Evolutionary conservation across 2,329 filamentous ascomycete species (phyloP).

Genomic region (Aspergillus piperis): DNA sequence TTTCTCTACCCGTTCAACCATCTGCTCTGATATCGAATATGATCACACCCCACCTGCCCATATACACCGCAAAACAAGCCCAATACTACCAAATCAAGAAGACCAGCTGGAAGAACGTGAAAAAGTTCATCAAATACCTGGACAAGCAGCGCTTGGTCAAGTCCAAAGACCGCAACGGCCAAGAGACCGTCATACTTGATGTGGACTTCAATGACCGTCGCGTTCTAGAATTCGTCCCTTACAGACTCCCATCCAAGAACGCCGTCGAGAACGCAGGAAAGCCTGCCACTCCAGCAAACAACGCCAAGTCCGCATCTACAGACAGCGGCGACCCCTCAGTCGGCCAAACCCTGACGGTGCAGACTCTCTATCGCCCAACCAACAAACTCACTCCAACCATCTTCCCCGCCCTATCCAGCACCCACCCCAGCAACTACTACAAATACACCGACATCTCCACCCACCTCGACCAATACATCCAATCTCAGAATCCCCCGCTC

Average conservation of each 20-base stretch:
- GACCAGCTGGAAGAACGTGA: conserved; percentile 69
- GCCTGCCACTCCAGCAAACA: conserved; percentile 28
- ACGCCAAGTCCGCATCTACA: conserved; percentile 26
- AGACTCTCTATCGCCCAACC: conserved; percentile 59
- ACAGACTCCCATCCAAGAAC: conserved; percentile 62
- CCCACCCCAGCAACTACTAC: conserved; percentile 58
- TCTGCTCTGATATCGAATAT: conserved; percentile 65
- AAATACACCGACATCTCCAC: conserved; percentile 61
- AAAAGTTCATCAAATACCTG: conserved; percentile 68
- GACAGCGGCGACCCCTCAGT: conserved; percentile 44
- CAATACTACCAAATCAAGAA: conserved; percentile 68
- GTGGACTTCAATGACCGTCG: conserved; percentile 63
- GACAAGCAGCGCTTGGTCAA: conserved; percentile 66
- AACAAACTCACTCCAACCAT: conserved; percentile 60
- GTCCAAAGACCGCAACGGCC: conserved; percentile 64
- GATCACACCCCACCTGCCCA: conserved; percentile 66
- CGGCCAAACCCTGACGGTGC: conserved; percentile 48
- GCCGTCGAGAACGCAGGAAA: conserved; percentile 45
- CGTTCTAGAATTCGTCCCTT: conserved; percentile 61
- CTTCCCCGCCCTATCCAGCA: conserved; percentile 47
- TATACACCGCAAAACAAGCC: conserved; percentile 56
- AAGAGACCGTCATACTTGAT: conserved; percentile 65
- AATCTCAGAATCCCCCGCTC: conserved; percentile 55
- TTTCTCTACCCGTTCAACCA: conserved; percentile 64
- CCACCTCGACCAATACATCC: conserved; percentile 59